phyloP scores from a whole-genome alignment of 805 yeast species.

The Sugiyamaella lignohabitans region DNA sequence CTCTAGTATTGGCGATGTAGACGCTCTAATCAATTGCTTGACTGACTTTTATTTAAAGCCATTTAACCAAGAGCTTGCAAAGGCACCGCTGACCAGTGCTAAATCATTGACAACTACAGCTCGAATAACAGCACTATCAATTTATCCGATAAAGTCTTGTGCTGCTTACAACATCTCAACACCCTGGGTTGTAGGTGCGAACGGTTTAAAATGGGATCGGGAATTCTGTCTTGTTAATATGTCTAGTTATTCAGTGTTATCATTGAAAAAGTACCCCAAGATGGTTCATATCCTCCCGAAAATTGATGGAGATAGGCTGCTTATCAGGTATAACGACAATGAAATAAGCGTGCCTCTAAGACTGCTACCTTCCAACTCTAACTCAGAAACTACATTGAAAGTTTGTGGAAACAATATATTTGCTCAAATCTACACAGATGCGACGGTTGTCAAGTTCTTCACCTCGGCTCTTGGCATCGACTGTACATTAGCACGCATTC shows the following conservation, averaged over 20 bases:
- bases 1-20: slow-evolving; percentile 32
- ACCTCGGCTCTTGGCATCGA: slow-evolving; percentile 27
- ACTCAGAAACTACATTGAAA: neutral
- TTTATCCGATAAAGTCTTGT: slow-evolving; percentile 43
- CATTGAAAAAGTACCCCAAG: slow-evolving; percentile 31
- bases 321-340: slow-evolving; percentile 16
- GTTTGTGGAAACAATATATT: slow-evolving; percentile 12
- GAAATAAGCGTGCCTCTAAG: slow-evolving; percentile 12
- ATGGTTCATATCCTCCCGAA: slow-evolving; percentile 36
- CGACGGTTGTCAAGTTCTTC: slow-evolving; percentile 28
- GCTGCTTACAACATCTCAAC: slow-evolving; percentile 30
- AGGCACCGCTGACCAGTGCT: neutral
- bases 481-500: slow-evolving; percentile 33
- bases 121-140: slow-evolving; percentile 24
- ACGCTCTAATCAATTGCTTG: slow-evolving; percentile 26
- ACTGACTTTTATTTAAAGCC: slow-evolving; percentile 25
- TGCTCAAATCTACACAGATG: slow-evolving; percentile 14
- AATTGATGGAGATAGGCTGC: slow-evolving; percentile 17
- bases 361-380: neutral
- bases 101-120: slow-evolving; percentile 1
- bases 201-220: slow-evolving; percentile 39
- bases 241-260: slow-evolving; percentile 25
- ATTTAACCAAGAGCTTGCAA: neutral
- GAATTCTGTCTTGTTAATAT: slow-evolving; percentile 34
- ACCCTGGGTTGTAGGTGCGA: slow-evolving; percentile 28